Evolutionary conservation across 1,284 basidiomycete genomes (phyloP), one percentile per base, ranked within the genome.

Genomic region (Leccinum pseudoinsigne): DNA sequence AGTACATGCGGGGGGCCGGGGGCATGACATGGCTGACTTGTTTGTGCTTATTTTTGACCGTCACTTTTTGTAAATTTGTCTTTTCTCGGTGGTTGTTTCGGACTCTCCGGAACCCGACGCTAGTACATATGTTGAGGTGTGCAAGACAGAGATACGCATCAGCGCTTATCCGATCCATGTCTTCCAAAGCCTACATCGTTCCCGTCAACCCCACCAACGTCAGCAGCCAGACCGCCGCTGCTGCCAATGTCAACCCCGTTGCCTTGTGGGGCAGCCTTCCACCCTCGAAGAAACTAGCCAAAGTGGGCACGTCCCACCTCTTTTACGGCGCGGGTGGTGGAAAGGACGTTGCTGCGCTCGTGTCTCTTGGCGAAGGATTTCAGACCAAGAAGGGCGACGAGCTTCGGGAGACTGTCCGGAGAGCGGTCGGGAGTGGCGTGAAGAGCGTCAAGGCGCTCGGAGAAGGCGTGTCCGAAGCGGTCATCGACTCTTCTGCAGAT

Each of bases 341-440:
- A 4, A 69, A 69, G 4, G 70, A 77, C 14, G 72, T 88, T 57
- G 82, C 86, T 2, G 81, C 85, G 1, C 73, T 91, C 10, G 81
- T 85, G 5, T 88, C 87, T 10, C 79, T 92, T 16, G 90, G 90
- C 0, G 85, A 86, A 4, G 81, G 78, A 5, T 90, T 86, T 69
- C 72, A 76, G 1, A 68, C 73, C 34, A 86, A 86, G 71, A 77
- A 75, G 6, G 80, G 70, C 1, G 74, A 85, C 60, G 81, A 76
- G n/a, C 83, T 79, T 68, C 78, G 87, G 38, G 91, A 93, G 71
- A 66, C 84, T 5, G 80, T 92, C 18, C 80, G 90, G 66, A 86
- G 84, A 69, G 83, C 88, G 3, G 81, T 92, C 16, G 90, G 86
- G 9, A 84, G 80, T 58, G 88, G 84, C 6, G 83, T 92, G 53